phyloP scores from a whole-genome alignment of 306 rosid species.

The Dalbergia cultrata region DNA sequence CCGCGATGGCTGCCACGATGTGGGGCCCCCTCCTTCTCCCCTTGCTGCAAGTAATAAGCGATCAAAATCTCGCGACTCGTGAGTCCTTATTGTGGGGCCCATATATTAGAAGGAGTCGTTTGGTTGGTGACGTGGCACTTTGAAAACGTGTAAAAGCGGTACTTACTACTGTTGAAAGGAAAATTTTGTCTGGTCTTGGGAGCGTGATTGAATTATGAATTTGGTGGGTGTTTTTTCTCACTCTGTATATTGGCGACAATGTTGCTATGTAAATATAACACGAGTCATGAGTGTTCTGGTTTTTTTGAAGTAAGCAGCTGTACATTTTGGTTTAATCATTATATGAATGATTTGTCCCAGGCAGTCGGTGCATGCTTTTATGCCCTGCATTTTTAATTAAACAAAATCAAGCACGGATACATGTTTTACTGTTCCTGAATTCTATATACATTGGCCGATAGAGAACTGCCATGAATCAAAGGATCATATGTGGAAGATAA shows the following conservation, averaged over 20 bases:
- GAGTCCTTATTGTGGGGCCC: slow-evolving; percentile 46
- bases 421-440: slow-evolving; percentile 9
- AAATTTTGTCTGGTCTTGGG: neutral
- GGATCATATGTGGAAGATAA: neutral
- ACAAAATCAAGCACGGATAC: slow-evolving; percentile 6
- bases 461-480: neutral
- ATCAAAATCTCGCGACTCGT: slow-evolving; percentile 41
- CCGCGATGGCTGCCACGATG: slow-evolving; percentile 33
- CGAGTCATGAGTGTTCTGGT: slow-evolving; percentile 16
- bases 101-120: slow-evolving; percentile 33
- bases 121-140: slow-evolving; percentile 65
- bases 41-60: neutral
- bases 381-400: neutral
- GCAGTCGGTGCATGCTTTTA: slow-evolving; percentile 1
- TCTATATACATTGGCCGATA: neutral
- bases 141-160: slow-evolving; percentile 48
- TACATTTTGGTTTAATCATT: slow-evolving; percentile 9
- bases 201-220: slow-evolving; percentile 3
- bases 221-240: neutral
- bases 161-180: slow-evolving; percentile 35
- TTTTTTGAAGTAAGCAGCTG: neutral
- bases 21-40: slow-evolving; percentile 43
- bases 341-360: neutral
- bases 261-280: slow-evolving; percentile 38
- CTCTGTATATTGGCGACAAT: neutral